Evolutionary conservation across 495 filamentous ascomycete species (phyloP).

Genomic region (Penicillium coprophilum): DNA sequence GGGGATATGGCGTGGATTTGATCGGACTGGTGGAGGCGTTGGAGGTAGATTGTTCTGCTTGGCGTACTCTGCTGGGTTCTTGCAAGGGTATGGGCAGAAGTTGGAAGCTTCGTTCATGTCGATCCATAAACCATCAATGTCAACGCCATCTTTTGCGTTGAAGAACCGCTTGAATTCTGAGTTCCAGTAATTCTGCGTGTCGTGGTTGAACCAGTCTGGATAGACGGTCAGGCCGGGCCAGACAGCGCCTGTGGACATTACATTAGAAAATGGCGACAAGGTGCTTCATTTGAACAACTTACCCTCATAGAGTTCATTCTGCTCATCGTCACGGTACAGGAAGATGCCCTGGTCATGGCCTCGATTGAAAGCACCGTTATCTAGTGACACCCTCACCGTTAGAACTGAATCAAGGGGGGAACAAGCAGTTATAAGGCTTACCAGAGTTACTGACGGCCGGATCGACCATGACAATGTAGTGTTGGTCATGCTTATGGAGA

Average conservation of each 20-base stretch:
- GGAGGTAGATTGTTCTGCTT: constrained; percentile 62
- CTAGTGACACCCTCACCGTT: constrained; percentile 14
- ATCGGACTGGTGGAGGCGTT: constrained; percentile 59
- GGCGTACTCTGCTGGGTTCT: constrained; percentile 55
- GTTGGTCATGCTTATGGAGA: constrained; percentile 71
- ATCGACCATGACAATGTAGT: constrained; percentile 88
- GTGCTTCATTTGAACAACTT: background rate
- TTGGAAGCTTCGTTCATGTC: constrained; percentile 79
- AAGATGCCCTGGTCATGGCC: constrained; percentile 64
- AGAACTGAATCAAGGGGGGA: background rate
- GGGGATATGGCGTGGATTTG: constrained; percentile 59
- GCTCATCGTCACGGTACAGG: constrained; percentile 58
- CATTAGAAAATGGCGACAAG: constrained; percentile 11
- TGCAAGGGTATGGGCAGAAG: constrained; percentile 75
- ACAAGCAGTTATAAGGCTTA: constrained; percentile 21
- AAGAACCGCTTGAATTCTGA: constrained; percentile 73
- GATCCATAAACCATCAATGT: constrained; percentile 88
- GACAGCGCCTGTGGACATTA: constrained; percentile 53
- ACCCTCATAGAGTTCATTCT: constrained; percentile 64
- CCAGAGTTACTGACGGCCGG: constrained; percentile 61
- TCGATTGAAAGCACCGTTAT: constrained; percentile 65
- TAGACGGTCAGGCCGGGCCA: constrained; percentile 83
- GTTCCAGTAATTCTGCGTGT: constrained; percentile 70
- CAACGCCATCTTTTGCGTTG: constrained; percentile 59
- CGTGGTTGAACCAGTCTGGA: constrained; percentile 80